A percentile compares a stretch with the other conserved stretches of the same genome.
Evolutionary conservation across 345 rosid genomes (phyloP).

Genomic region (Eucalyptus marginata): DNA sequence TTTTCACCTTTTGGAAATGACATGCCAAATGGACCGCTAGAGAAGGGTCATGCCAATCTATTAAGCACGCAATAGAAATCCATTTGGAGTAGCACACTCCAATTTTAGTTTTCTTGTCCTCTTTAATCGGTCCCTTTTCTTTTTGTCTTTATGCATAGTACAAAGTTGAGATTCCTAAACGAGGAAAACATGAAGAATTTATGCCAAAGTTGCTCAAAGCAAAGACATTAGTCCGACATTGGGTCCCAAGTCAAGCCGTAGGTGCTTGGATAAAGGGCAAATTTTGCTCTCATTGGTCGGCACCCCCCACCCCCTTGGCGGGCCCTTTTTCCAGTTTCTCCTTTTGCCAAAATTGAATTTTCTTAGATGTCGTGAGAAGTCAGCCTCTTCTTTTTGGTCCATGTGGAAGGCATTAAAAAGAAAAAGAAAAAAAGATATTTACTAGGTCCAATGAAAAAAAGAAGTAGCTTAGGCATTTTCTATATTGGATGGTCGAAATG

Average conservation of each 20-base stretch:
- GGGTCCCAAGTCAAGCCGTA: not conserved
- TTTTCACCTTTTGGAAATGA: not conserved
- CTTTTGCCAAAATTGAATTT: not conserved
- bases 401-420: not conserved
- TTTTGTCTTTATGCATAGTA: not conserved
- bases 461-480: not conserved
- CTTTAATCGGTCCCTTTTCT: not conserved
- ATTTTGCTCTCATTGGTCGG: not conserved
- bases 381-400: not conserved
- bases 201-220: not conserved
- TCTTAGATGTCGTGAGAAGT: not conserved
- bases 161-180: not conserved
- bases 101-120: not conserved
- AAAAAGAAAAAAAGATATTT: not conserved
- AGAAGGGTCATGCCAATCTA: not conserved
- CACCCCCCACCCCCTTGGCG: not conserved
- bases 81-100: not conserved
- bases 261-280: not conserved
- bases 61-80: not conserved
- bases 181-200: not conserved
- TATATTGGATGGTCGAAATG: not conserved
- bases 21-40: not conserved
- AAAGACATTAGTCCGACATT: not conserved
- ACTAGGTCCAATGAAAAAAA: not conserved
- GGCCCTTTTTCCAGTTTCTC: not conserved